A percentile compares a stretch with the other conserved stretches of the same genome.
These are phyloP conservation scores for Lathyrus oleraceus DNA, from an alignment of 306 rosid genomes.

Conservation along the genomic window DNA sequence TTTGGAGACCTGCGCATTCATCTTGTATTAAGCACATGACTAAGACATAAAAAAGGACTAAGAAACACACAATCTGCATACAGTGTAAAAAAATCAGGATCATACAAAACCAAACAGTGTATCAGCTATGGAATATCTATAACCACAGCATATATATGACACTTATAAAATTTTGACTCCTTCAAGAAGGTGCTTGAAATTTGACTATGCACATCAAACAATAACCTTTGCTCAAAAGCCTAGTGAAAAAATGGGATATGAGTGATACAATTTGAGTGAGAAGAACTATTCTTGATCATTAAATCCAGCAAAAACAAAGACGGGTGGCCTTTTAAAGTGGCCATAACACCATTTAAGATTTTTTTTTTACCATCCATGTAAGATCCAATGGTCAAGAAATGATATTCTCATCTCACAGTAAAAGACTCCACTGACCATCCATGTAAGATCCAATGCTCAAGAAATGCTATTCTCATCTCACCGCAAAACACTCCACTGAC, in stretches of 20 bases:
- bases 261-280: background rate
- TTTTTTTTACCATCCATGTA: background rate
- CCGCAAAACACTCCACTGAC: background rate
- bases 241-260: background rate
- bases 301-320: constrained; percentile 10
- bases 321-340: background rate
- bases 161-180: constrained; percentile 5
- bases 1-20: constrained; percentile 73
- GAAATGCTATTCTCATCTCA: background rate
- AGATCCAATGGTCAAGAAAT: constrained; percentile 1
- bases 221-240: background rate
- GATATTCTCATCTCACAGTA: background rate
- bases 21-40: constrained; percentile 1
- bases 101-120: constrained; percentile 4
- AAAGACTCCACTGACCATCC: background rate
- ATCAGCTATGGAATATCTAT: background rate
- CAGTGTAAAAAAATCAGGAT: constrained; percentile 14
- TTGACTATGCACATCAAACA: background rate
- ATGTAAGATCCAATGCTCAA: constrained; percentile 2
- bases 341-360: background rate
- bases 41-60: constrained; percentile 22
- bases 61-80: constrained; percentile 12
- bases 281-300: background rate
- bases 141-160: constrained; percentile 18
- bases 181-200: background rate